A percentile compares a stretch with the other conserved stretches of the same genome.
These are phyloP conservation scores for Orobanche coerulescens DNA, from an alignment of 257 asterid species.

Conservation along the genomic window DNA sequence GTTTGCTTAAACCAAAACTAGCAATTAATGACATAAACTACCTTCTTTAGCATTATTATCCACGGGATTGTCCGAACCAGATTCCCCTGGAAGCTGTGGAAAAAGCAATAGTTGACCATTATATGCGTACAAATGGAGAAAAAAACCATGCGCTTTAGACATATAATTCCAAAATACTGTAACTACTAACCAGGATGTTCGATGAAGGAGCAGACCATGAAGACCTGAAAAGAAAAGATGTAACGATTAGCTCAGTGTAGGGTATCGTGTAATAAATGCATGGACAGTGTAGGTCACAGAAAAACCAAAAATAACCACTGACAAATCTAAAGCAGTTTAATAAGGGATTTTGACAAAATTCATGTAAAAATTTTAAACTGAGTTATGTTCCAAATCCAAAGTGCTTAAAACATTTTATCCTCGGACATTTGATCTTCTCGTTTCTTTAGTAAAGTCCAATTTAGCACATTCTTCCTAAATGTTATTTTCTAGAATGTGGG, in stretches of 20 bases:
- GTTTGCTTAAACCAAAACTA: neutral
- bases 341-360: neutral
- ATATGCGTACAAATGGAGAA: neutral
- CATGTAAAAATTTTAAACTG: neutral
- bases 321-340: neutral
- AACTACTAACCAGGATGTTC: constrained; percentile 47
- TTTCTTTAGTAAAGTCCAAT: neutral
- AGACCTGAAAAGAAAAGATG: constrained; percentile 43
- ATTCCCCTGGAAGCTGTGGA: constrained; percentile 31
- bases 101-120: constrained; percentile 5
- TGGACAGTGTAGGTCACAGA: constrained; percentile 5
- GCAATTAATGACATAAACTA: constrained; percentile 22
- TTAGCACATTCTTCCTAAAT: neutral
- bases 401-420: neutral
- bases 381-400: neutral
- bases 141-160: neutral
- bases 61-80: constrained; percentile 36
- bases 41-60: constrained; percentile 45
- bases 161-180: neutral
- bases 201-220: constrained; percentile 72
- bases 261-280: neutral
- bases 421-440: constrained; percentile 1
- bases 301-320: constrained; percentile 8
- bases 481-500: neutral
- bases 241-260: constrained; percentile 11